Evolutionary conservation across 1,284 basidiomycete genomes (phyloP), one percentile per base, ranked within the genome.

Genomic region (Malassezia sp.): DNA sequence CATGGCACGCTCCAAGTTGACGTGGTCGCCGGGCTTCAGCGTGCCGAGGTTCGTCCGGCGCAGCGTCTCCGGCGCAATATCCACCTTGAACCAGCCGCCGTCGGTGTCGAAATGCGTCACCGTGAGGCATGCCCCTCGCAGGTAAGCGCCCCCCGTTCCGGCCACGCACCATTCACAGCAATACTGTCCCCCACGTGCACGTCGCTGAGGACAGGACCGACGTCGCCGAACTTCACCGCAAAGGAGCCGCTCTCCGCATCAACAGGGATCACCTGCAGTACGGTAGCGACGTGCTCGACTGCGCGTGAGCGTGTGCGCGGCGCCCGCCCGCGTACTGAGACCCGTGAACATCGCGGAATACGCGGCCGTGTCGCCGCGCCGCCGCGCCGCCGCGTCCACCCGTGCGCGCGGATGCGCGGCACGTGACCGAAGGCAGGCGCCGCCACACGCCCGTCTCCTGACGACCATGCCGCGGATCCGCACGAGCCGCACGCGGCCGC

Each of bases 1-100:
- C 80, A 89, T 87, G 61, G 91, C 88, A 37, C 84, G 86, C 74
- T 99, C 91, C 55, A 96, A 80, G 70, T 97, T 97, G 52, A 96
- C 89, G 56, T 77, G 82, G 31, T 81, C 78, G 0, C 88, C 89
- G 0, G 83, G 69, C 9, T 71, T 66, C 73, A 97, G 95, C 45
- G 73, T 75, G 23, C 79, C 78, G 38, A 99, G 75, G 6, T 87
- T 85, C 53, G 95, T 84, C 72, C 83, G 86, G 60, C 81, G 75
- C 66, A 93, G 88, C 24, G 88, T 93, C 71, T 97, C 90, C 52
- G 81, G 80, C 71, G 97, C 93, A 52, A 97, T 78, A 85, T 96
- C 96, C 53, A 99, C 79, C 28, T 82, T 81, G 70, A 97, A 93
- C 39, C 75, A 78, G 21, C 63, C 63, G 20, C 57, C 60, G 11